Evolutionary conservation across 2,329 filamentous ascomycete species (phyloP).

Genomic region (Boeremia lycopersici): DNA sequence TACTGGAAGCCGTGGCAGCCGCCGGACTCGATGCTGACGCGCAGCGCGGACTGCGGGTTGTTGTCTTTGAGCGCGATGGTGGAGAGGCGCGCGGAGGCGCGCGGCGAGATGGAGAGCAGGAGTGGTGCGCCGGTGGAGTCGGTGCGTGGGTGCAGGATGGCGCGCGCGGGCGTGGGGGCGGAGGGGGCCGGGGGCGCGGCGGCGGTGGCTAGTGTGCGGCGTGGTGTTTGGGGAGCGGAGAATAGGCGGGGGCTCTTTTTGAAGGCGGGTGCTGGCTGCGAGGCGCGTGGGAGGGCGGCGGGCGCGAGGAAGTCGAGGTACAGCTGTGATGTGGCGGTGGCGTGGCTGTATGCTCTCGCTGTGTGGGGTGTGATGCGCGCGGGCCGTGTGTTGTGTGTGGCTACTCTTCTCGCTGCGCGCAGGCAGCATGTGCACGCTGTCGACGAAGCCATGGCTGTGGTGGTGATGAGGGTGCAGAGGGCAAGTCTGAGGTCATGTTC

Average conservation of each 20-base stretch:
- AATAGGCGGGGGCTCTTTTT: background rate
- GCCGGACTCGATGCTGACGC: conserved; percentile 88
- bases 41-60: conserved; percentile 84
- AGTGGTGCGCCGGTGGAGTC: conserved; percentile 88
- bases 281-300: conserved; percentile 7
- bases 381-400: background rate
- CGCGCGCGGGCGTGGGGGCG: conserved; percentile 34
- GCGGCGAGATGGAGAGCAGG: conserved; percentile 79
- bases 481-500: conserved; percentile 22
- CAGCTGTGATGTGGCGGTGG: conserved; percentile 30
- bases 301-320: conserved; percentile 44
- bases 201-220: background rate
- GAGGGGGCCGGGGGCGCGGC: conserved; percentile 22
- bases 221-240: background rate
- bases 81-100: conserved; percentile 72
- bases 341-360: conserved; percentile 28
- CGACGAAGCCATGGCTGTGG: conserved; percentile 31
- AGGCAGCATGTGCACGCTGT: conserved; percentile 42
- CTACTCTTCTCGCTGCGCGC: conserved; percentile 24
- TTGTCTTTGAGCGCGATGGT: conserved; percentile 61
- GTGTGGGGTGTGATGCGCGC: conserved; percentile 9
- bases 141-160: conserved; percentile 71
- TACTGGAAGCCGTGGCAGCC: conserved; percentile 99
- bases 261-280: background rate
- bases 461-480: conserved; percentile 6